Conservation (phyloP, 192 early-diverging fungal species). For the Umbelopsis vinacea region DNA sequence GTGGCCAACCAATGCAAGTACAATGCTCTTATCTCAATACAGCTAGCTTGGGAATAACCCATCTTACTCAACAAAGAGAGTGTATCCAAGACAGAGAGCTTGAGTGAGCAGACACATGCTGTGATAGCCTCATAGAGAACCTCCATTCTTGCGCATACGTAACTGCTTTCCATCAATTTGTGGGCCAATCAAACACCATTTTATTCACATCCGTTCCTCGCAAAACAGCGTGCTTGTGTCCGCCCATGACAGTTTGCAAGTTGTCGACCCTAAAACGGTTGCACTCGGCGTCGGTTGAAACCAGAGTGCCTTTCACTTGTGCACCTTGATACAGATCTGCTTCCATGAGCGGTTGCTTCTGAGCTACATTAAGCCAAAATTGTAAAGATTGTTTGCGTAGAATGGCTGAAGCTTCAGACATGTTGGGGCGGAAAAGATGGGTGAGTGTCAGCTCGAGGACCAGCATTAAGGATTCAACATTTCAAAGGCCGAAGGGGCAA, state of each 20-base stretch:
- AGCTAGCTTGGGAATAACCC: too few relatives aligned
- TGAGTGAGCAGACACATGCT: too few relatives aligned
- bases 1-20: too few relatives aligned
- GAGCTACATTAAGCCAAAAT: conserved; percentile 52
- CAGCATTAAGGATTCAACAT: not conserved
- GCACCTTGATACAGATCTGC: conserved; percentile 45
- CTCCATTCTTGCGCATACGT: not conserved
- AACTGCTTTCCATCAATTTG: not conserved
- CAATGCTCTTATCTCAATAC: too few relatives aligned
- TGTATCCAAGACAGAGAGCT: too few relatives aligned
- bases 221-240: conserved; percentile 54
- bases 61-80: too few relatives aligned
- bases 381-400: conserved; percentile 49
- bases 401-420: conserved; percentile 23
- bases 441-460: too few relatives aligned
- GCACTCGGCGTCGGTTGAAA: conserved; percentile 52
- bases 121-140: not conserved
- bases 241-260: conserved; percentile 53
- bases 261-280: conserved; percentile 52
- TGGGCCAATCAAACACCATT: conserved; percentile 20
- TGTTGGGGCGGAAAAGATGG: not conserved
- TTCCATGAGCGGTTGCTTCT: conserved; percentile 31
- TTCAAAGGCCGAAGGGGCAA: not conserved
- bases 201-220: conserved; percentile 53
- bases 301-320: conserved; percentile 45